Evolutionary conservation across 2,329 filamentous ascomycete genomes (phyloP).

Genomic region (Rutstroemia sp.): DNA sequence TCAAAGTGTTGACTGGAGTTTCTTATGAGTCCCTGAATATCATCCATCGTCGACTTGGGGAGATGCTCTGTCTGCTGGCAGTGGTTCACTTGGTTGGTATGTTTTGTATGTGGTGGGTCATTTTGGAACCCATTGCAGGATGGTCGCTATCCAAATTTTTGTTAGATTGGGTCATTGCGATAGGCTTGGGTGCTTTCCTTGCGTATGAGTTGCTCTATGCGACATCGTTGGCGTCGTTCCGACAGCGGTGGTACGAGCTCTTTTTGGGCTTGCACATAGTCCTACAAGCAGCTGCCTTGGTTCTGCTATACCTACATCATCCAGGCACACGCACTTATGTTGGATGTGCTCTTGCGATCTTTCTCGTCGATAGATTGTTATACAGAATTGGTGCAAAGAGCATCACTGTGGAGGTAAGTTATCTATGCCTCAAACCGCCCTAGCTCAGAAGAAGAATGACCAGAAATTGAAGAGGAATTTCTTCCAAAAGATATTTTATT

Average conservation of each 20-base stretch:
- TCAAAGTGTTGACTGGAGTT: conserved; percentile 52
- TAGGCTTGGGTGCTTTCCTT: conserved; percentile 47
- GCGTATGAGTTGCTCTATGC: conserved; percentile 56
- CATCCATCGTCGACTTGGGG: conserved; percentile 56
- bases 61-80: conserved; percentile 53
- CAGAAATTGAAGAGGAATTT: no score
- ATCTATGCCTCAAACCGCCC: not conserved
- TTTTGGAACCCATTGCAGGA: conserved; percentile 43
- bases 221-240: conserved; percentile 52
- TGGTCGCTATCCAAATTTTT: conserved; percentile 44
- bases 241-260: conserved; percentile 53
- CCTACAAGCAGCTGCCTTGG: conserved; percentile 47
- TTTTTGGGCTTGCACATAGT: conserved; percentile 53
- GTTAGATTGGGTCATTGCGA: conserved; percentile 41
- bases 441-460: not conserved
- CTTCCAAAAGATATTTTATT: not conserved
- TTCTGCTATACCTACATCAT: conserved; percentile 54
- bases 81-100: conserved; percentile 49
- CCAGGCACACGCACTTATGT: conserved; percentile 45
- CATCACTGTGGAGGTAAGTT: conserved; percentile 36
- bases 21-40: conserved; percentile 62
- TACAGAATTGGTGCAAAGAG: conserved; percentile 49
- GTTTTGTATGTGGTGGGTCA: conserved; percentile 45
- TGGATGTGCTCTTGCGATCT: conserved; percentile 30
- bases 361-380: conserved; percentile 31